Conservation (phyloP, 2,329 filamentous ascomycete species). For the Talaromyces sp. region DNA sequence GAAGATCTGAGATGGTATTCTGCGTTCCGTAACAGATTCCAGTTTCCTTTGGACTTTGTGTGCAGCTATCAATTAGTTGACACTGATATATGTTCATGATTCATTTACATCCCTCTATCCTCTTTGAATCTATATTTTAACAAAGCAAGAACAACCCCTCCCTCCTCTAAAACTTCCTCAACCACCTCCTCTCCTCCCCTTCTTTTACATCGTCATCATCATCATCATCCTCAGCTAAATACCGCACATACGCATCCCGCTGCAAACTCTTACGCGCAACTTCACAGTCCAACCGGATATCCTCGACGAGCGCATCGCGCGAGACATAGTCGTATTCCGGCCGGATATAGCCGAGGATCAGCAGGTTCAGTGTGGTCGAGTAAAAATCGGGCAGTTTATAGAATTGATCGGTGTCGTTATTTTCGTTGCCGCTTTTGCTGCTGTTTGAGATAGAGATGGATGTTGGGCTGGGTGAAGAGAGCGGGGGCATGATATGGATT, state of each 20-base stretch:
- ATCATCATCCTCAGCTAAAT: conserved; percentile 40
- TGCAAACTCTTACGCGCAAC: conserved; percentile 71
- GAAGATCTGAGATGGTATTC: too few species aligned
- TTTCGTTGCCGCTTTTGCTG: background rate
- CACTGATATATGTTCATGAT: background rate
- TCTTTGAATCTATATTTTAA: background rate
- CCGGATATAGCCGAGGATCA: conserved; percentile 82
- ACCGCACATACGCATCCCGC: conserved; percentile 56
- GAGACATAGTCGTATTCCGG: conserved; percentile 84
- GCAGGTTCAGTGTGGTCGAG: conserved; percentile 68
- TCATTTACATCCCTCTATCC: background rate
- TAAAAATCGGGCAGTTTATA: conserved; percentile 70
- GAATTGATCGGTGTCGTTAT: conserved; percentile 18
- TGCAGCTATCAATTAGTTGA: too few species aligned
- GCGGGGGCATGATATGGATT: conserved; percentile 80
- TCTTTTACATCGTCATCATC: conserved; percentile 22
- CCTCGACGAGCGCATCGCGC: conserved; percentile 75
- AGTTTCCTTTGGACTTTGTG: too few species aligned
- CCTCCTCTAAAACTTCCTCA: conserved; percentile 25
- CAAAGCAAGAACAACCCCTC: background rate
- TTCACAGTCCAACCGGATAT: conserved; percentile 84
- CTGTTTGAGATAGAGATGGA: conserved; percentile 11
- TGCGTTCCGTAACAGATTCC: too few species aligned
- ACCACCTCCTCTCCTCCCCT: conserved; percentile 28
- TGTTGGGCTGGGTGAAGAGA: conserved; percentile 44